Percentiles rank a stretch among this genome's conserved stretches.
Conservation (phyloP, 345 rosid genomes). For the Hirschfeldia incana region DNA sequence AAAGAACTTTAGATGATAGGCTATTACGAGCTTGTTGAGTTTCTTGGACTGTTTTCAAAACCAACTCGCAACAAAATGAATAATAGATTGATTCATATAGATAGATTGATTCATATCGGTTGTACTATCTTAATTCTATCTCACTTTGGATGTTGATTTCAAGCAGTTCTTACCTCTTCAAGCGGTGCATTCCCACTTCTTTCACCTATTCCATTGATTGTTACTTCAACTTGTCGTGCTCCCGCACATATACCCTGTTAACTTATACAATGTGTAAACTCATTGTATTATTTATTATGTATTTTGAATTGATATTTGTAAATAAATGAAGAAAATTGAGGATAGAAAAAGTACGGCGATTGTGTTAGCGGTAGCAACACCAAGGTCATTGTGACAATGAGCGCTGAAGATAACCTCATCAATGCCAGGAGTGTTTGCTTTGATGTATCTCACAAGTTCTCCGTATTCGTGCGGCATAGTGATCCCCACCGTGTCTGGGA, state of each 20-base stretch:
- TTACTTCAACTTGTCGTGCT: slow-evolving; percentile 90
- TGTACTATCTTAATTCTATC: not conserved
- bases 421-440: slow-evolving; percentile 85
- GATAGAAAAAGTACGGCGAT: slow-evolving; percentile 50
- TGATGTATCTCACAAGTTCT: slow-evolving; percentile 66
- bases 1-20: not conserved
- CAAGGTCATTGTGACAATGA: slow-evolving; percentile 98
- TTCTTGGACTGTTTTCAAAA: not conserved
- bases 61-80: not conserved
- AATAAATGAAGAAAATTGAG: not conserved
- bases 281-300: not conserved
- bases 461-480: slow-evolving; percentile 70
- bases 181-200: slow-evolving; percentile 95
- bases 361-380: slow-evolving; percentile 89
- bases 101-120: not conserved
- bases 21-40: not conserved
- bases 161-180: slow-evolving; percentile 64
- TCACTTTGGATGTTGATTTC: not conserved
- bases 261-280: not conserved
- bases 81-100: not conserved
- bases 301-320: not conserved
- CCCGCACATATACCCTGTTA: slow-evolving; percentile 77
- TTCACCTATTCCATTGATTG: slow-evolving; percentile 95
- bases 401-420: slow-evolving; percentile 71
- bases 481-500: slow-evolving; percentile 90